These are phyloP conservation scores for Aspergillus kassunensis DNA, from an alignment of 495 filamentous ascomycete species.

Conservation along the genomic window DNA sequence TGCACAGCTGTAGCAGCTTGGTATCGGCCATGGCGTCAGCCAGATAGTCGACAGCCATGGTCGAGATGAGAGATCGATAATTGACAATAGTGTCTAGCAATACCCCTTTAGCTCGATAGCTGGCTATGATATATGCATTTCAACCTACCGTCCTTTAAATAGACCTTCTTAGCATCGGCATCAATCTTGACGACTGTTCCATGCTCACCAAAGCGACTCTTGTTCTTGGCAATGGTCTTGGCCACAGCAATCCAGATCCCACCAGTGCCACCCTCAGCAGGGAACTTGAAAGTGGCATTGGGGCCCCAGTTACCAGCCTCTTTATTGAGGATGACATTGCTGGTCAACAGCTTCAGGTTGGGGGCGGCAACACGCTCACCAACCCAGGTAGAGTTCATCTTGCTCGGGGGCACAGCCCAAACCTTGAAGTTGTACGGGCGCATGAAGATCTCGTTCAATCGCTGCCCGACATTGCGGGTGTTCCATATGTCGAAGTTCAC, in stretches of 20 bases:
- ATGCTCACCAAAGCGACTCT: slow-evolving; percentile 82
- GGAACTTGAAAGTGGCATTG: slow-evolving; percentile 98
- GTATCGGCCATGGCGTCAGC: slow-evolving; percentile 83
- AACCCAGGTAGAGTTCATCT: slow-evolving; percentile 99
- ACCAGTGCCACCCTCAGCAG: slow-evolving; percentile 89
- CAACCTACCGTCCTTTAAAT: slow-evolving; percentile 77
- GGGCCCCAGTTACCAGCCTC: slow-evolving; percentile 97
- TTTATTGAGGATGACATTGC: slow-evolving; percentile 94
- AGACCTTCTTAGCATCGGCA: slow-evolving; percentile 68
- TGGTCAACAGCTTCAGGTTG: slow-evolving; percentile 90
- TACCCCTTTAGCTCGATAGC: too few species aligned
- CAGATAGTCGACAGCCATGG: slow-evolving; percentile 92
- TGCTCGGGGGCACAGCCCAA: slow-evolving; percentile 97
- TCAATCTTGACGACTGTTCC: slow-evolving; percentile 58
- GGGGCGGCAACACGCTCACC: slow-evolving; percentile 98
- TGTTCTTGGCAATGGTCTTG: slow-evolving; percentile 86
- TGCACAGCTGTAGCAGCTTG: slow-evolving; percentile 76
- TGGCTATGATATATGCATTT: too few species aligned
- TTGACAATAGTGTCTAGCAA: too few species aligned
- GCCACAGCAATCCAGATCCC: slow-evolving; percentile 99
- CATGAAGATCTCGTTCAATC: slow-evolving; percentile 97
- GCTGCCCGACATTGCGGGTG: slow-evolving; percentile 81
- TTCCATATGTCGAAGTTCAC: slow-evolving; percentile 99
- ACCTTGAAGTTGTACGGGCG: slow-evolving; percentile 99
- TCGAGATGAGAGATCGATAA: slow-evolving; percentile 89